phyloP scores from a whole-genome alignment of 495 filamentous ascomycete genomes.

The Annulohypoxylon moriforme region DNA sequence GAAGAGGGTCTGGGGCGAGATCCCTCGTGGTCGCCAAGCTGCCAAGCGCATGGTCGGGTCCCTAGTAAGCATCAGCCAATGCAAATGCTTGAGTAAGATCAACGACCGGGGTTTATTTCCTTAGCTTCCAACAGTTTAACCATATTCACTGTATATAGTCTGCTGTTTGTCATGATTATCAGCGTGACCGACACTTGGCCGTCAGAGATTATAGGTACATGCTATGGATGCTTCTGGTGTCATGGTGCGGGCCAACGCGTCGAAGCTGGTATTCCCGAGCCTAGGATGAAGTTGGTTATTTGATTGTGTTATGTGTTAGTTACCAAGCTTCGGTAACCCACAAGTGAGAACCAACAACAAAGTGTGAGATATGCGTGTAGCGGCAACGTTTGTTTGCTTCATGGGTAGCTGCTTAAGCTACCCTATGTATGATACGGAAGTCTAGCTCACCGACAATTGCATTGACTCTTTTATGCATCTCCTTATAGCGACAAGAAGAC shows the following conservation, averaged over 20 bases:
- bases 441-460: constrained; percentile 33
- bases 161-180: constrained; percentile 23
- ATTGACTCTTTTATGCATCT: constrained; percentile 17
- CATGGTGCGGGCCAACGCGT: neutral
- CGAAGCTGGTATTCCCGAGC: neutral
- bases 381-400: constrained; percentile 36
- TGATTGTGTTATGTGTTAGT: neutral
- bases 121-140: constrained; percentile 22
- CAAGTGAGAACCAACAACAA: neutral
- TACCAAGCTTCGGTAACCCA: neutral
- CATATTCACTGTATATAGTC: neutral
- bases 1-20: constrained; percentile 41
- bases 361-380: neutral
- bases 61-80: constrained; percentile 29
- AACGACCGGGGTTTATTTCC: constrained; percentile 22
- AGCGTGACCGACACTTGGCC: constrained; percentile 31
- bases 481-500: constrained; percentile 4
- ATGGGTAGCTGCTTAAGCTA: constrained; percentile 33
- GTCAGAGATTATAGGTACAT: constrained; percentile 1
- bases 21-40: constrained; percentile 51
- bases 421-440: neutral
- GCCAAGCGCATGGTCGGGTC: constrained; percentile 37
- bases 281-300: neutral
- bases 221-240: neutral
- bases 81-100: constrained; percentile 18